phyloP scores from a whole-genome alignment of 2,329 filamentous ascomycete genomes.

The Tolypocladium ovalisporum region DNA sequence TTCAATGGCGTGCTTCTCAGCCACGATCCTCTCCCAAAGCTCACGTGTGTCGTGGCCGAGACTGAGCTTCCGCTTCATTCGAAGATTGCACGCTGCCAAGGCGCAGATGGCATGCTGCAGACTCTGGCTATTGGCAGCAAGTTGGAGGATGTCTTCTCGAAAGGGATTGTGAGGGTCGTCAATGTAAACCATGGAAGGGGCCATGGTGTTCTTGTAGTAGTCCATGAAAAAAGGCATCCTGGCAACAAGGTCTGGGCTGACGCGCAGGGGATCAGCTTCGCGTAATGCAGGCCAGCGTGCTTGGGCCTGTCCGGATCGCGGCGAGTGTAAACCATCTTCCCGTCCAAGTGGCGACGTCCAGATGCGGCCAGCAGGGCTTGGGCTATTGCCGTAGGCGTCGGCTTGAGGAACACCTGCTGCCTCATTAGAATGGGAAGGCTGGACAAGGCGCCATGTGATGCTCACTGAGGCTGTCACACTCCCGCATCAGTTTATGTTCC shows the following conservation, averaged over 20 bases:
- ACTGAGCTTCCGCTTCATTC: slow-evolving; percentile 67
- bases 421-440: slow-evolving; percentile 24
- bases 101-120: slow-evolving; percentile 91
- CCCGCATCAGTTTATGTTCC: slow-evolving; percentile 40
- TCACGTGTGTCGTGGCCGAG: slow-evolving; percentile 46
- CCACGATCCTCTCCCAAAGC: slow-evolving; percentile 33
- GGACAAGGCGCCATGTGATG: slow-evolving; percentile 21
- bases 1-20: slow-evolving; percentile 34
- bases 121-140: slow-evolving; percentile 68
- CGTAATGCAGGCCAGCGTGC: slow-evolving; percentile 36
- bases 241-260: slow-evolving; percentile 55
- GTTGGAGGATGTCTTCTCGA: slow-evolving; percentile 66
- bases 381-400: slow-evolving; percentile 40
- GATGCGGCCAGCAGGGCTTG: slow-evolving; percentile 33
- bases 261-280: slow-evolving; percentile 34
- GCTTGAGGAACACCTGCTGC: slow-evolving; percentile 39
- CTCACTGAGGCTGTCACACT: slow-evolving; percentile 46
- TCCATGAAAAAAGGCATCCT: slow-evolving; percentile 84
- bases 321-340: slow-evolving; percentile 33
- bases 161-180: slow-evolving; percentile 82
- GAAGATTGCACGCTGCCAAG: slow-evolving; percentile 76
- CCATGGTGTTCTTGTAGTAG: slow-evolving; percentile 89
- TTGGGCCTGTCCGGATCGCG: slow-evolving; percentile 31
- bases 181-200: slow-evolving; percentile 82
- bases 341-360: slow-evolving; percentile 31